Evolutionary conservation across 495 filamentous ascomycete species (phyloP).

Genomic region (Penicillium canescens): DNA sequence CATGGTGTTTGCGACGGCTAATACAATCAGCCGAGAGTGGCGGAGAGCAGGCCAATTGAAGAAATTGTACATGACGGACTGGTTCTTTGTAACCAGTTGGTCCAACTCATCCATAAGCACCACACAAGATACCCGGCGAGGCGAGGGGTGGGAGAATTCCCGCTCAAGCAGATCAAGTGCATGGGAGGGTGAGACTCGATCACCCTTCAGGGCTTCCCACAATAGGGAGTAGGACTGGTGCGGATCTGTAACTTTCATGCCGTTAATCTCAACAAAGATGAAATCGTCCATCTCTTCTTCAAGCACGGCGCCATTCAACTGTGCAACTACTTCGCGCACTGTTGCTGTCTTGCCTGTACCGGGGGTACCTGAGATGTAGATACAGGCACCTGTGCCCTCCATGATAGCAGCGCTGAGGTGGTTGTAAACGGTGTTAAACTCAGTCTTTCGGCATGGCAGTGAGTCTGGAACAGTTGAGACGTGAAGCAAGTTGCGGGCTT

Average conservation of each 20-base stretch:
- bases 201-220: slow-evolving; percentile 93
- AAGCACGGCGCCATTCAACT: slow-evolving; percentile 79
- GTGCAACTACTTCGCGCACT: slow-evolving; percentile 89
- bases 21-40: slow-evolving; percentile 88
- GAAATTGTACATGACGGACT: slow-evolving; percentile 99
- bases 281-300: slow-evolving; percentile 97
- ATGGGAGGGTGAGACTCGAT: slow-evolving; percentile 89
- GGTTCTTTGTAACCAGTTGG: slow-evolving; percentile 95
- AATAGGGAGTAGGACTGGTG: slow-evolving; percentile 94
- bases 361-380: slow-evolving; percentile 98
- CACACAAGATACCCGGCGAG: slow-evolving; percentile 90
- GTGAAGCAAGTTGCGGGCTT: slow-evolving; percentile 86
- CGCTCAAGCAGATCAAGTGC: slow-evolving; percentile 86
- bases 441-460: slow-evolving; percentile 87
- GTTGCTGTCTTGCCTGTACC: slow-evolving; percentile 99
- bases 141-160: slow-evolving; percentile 88
- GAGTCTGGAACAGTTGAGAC: slow-evolving; percentile 88
- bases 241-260: slow-evolving; percentile 98
- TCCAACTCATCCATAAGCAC: slow-evolving; percentile 99
- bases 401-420: slow-evolving; percentile 94
- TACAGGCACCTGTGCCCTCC: slow-evolving; percentile 89
- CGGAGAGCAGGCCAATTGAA: slow-evolving; percentile 98
- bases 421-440: slow-evolving; percentile 89
- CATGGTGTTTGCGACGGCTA: slow-evolving; percentile 99
- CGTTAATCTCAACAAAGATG: slow-evolving; percentile 99